Evolutionary conservation across 2,329 filamentous ascomycete species (phyloP), one percentile per base, ranked within the genome.

Genomic region (Monilinia polystroma): DNA sequence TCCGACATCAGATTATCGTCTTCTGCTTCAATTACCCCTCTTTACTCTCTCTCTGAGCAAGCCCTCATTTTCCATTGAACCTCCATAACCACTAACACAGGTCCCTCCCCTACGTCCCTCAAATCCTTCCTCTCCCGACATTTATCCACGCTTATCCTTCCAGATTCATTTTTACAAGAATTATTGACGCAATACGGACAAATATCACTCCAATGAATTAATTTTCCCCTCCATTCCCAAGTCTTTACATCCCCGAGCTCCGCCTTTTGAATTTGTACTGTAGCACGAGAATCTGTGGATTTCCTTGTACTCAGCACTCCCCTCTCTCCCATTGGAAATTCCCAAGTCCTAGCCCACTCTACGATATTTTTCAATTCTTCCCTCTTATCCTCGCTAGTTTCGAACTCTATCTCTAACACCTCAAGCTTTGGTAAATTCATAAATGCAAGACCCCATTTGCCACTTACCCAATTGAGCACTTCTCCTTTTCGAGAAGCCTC

Each of bases 361-460:
- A 72, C 66, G 49, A 75, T 72, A 23, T 23, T 23, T 47, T 63
- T 58, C 35, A 75, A 57, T 45, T 75, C 72, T 12, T 52, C 64
- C n/a, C 66, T 64, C 63, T 73, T 73, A 51, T 75, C 72, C 26
- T 73, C 71, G 1, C 53, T 62, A 0, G 70, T 72, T 64, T 75
- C 73, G 18, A 75, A 68, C 47, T 74, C 72, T 20, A 74, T 69
- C 43, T 70, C 68, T 0, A 75, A 23, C 26, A 68, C 67, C 23
- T 71, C 69, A 3, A 75, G 57, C 1, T 45, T 35, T 4, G 23
- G 51, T 18, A 73, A 10, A 0, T 69, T 49, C n/a, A 49, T 51
- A 59, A 74, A 72, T 4, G 68, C 69, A 20, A n/a, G 43, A 38
- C 71, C 72, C 72, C 72, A 74, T 7, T 45, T 63, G 10, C 45